A percentile compares a stretch with the other conserved stretches of the same genome.
Conservation (phyloP, 2,329 filamentous ascomycete species). For the Hypoxylon sp. region DNA sequence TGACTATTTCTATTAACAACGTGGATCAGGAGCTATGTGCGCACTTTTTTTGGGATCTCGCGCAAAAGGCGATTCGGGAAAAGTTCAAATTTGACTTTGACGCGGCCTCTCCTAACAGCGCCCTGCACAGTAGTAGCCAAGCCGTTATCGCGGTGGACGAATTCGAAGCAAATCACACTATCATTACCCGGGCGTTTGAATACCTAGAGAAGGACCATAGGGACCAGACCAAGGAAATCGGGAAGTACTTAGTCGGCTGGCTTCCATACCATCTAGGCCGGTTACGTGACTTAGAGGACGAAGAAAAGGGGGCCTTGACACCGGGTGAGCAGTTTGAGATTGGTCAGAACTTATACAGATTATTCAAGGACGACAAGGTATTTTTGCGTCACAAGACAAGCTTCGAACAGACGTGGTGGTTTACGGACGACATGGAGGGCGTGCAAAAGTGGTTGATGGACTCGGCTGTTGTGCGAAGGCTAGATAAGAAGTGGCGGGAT, state of each 20-base stretch:
- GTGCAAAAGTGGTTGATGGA: slow-evolving; percentile 47
- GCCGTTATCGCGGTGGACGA: slow-evolving; percentile 46
- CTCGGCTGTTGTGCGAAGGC: slow-evolving; percentile 39
- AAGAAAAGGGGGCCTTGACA: slow-evolving; percentile 38
- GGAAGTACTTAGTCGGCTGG: slow-evolving; percentile 41
- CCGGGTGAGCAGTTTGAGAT: slow-evolving; percentile 41
- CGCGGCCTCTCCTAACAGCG: slow-evolving; percentile 28
- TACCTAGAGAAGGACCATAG: slow-evolving; percentile 33
- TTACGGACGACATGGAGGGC: slow-evolving; percentile 34
- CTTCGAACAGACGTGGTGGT: slow-evolving; percentile 38
- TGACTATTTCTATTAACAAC: slow-evolving; percentile 51
- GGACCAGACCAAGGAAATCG: slow-evolving; percentile 40
- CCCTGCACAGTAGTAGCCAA: slow-evolving; percentile 27
- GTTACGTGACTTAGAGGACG: slow-evolving; percentile 39
- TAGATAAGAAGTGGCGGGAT: slow-evolving; percentile 44
- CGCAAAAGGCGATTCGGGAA: slow-evolving; percentile 48
- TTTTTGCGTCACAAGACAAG: slow-evolving; percentile 40
- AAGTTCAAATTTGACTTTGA: slow-evolving; percentile 50
- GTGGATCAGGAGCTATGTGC: slow-evolving; percentile 48
- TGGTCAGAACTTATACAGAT: slow-evolving; percentile 42
- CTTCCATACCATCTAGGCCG: slow-evolving; percentile 44
- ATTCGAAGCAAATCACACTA: slow-evolving; percentile 48
- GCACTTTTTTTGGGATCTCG: slow-evolving; percentile 51
- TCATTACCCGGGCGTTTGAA: slow-evolving; percentile 45
- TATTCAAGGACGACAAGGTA: slow-evolving; percentile 40